phyloP scores from a whole-genome alignment of 148 eudicot genomes.

The Rhododendron williamsianum region DNA sequence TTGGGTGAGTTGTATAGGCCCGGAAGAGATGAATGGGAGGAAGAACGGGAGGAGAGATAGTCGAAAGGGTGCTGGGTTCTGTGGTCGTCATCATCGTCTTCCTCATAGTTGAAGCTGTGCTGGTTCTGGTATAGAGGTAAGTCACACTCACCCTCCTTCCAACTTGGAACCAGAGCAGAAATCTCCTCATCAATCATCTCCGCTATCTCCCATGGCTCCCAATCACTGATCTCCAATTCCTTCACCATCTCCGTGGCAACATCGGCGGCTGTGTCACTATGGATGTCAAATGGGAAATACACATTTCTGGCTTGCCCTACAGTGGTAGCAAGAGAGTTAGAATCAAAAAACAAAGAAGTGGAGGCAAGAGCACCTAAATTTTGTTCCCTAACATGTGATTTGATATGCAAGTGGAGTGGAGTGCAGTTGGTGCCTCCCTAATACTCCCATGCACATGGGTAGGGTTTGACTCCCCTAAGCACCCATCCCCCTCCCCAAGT shows the following conservation, averaged over 20 bases:
- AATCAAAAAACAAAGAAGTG: slow-evolving; percentile 7
- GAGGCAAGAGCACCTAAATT: slow-evolving; percentile 50
- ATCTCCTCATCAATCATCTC: slow-evolving; percentile 46
- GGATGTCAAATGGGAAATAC: slow-evolving; percentile 41
- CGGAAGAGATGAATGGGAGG: slow-evolving; percentile 33
- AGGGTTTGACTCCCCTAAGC: too few relatives aligned
- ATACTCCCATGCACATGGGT: too few relatives aligned
- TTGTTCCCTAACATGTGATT: slow-evolving; percentile 66
- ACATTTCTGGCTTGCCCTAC: slow-evolving; percentile 36
- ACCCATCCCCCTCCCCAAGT: not conserved
- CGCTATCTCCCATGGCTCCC: slow-evolving; percentile 44
- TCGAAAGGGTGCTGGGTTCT: slow-evolving; percentile 17
- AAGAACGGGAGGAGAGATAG: slow-evolving; percentile 29
- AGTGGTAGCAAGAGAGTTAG: slow-evolving; percentile 16
- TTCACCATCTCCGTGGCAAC: slow-evolving; percentile 52
- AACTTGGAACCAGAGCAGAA: slow-evolving; percentile 34
- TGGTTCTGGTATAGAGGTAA: slow-evolving; percentile 28
- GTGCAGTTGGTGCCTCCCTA: too few relatives aligned
- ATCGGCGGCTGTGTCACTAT: slow-evolving; percentile 33
- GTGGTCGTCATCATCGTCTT: slow-evolving; percentile 27
- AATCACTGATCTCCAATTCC: slow-evolving; percentile 44
- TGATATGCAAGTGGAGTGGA: too few relatives aligned
- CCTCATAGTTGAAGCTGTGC: slow-evolving; percentile 45
- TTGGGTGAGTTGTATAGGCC: slow-evolving; percentile 16
- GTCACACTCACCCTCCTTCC: slow-evolving; percentile 24